Percentiles rank a stretch among this genome's conserved stretches.
These are phyloP conservation scores for Globisporangium echinulatum DNA, from an alignment of 352 stramenopile species.

Conservation along the genomic window DNA sequence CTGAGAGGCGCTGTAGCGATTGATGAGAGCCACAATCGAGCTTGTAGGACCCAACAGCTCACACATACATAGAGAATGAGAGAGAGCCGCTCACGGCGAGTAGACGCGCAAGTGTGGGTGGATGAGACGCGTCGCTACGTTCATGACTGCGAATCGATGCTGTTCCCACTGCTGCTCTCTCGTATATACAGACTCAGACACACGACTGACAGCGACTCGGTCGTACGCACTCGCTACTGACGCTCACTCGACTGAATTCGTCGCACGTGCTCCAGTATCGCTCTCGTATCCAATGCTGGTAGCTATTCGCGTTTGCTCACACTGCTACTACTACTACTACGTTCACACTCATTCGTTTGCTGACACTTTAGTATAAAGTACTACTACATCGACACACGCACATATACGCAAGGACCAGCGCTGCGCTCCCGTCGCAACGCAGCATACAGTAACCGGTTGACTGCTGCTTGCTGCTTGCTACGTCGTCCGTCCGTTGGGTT, in stretches of 20 bases:
- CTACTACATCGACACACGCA: not conserved
- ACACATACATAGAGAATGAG: not conserved
- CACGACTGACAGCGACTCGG: not conserved
- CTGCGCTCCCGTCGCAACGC: too few species aligned
- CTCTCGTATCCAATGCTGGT: not conserved
- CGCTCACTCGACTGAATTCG: not conserved
- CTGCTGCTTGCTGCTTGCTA: too few species aligned
- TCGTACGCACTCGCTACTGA: not conserved
- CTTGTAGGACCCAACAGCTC: not conserved
- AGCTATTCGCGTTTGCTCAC: not conserved
- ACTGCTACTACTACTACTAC: not conserved
- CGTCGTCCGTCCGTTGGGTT: too few species aligned
- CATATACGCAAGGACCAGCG: not conserved
- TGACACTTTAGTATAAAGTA: not conserved
- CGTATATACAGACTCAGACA: too few species aligned
- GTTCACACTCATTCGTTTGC: not conserved
- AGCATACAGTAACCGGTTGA: not conserved
- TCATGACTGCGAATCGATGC: too few species aligned
- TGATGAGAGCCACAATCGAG: slow-evolving; percentile 4
- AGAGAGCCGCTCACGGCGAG: not conserved
- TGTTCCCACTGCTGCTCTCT: too few species aligned
- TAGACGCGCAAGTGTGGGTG: not conserved
- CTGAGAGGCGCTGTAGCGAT: slow-evolving; percentile 1
- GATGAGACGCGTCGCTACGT: not conserved
- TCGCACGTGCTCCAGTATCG: not conserved